Percentiles rank a stretch among this genome's conserved stretches.
Conservation (phyloP, 805 yeast species). For the Nakazawaea pomicola region DNA sequence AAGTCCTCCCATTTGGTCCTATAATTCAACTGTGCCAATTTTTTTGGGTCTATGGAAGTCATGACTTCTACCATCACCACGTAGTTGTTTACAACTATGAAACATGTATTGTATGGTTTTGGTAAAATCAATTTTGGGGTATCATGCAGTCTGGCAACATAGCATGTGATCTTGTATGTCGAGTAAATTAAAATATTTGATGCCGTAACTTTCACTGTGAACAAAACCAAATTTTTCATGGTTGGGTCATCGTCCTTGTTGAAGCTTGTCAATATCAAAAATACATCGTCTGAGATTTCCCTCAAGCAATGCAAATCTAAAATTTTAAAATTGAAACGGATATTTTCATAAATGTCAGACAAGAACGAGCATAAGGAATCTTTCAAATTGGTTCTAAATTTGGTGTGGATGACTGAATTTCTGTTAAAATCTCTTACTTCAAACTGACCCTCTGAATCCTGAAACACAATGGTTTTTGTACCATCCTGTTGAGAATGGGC, state of each 20-base stretch:
- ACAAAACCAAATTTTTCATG: slow-evolving; percentile 40
- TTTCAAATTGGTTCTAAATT: slow-evolving; percentile 24
- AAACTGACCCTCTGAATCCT: slow-evolving; percentile 41
- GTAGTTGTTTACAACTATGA: slow-evolving; percentile 53
- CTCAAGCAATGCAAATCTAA: slow-evolving; percentile 57
- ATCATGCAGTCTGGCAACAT: slow-evolving; percentile 22
- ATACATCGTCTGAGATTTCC: slow-evolving; percentile 32
- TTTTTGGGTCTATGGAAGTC: slow-evolving; percentile 28
- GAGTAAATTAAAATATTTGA: slow-evolving; percentile 54
- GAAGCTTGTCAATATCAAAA: slow-evolving; percentile 46
- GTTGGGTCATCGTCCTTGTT: slow-evolving; percentile 22
- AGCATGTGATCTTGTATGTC: slow-evolving; percentile 59
- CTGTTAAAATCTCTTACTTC: slow-evolving; percentile 28
- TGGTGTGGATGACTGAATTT: slow-evolving; percentile 21
- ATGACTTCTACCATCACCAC: slow-evolving; percentile 63
- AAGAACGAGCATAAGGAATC: slow-evolving; percentile 13
- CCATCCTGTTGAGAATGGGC: slow-evolving; percentile 35
- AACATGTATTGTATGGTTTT: slow-evolving; percentile 40
- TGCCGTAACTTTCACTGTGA: slow-evolving; percentile 46
- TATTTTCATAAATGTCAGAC: slow-evolving; percentile 41
- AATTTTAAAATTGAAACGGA: slow-evolving; percentile 44
- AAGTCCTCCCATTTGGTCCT: slow-evolving; percentile 77
- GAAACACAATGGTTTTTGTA: slow-evolving; percentile 34
- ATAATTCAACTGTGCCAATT: slow-evolving; percentile 22
- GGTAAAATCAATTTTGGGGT: slow-evolving; percentile 54